Conservation (phyloP, 352 stramenopile species). For the Globisporangium nodosum region DNA sequence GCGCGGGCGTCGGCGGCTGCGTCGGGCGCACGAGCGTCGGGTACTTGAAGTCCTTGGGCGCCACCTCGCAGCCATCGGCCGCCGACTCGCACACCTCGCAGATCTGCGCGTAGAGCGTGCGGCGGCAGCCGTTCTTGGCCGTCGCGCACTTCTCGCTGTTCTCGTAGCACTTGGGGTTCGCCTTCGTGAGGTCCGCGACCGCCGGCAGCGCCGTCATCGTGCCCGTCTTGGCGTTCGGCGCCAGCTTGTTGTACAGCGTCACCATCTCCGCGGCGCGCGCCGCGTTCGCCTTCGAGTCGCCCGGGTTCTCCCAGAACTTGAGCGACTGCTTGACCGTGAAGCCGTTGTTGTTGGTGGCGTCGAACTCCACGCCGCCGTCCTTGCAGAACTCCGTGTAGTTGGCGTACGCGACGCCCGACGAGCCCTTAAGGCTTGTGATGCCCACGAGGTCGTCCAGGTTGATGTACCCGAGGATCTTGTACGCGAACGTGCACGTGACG, state of each 20-base stretch:
- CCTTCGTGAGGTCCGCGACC: slow-evolving; percentile 24
- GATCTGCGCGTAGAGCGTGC: slow-evolving; percentile 55
- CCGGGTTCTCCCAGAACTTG: slow-evolving; percentile 61
- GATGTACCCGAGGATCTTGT: slow-evolving; percentile 52
- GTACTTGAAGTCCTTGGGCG: slow-evolving; percentile 38
- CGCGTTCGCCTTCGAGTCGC: slow-evolving; percentile 32
- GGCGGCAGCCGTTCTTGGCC: slow-evolving; percentile 38
- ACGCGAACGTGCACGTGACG: slow-evolving; percentile 49
- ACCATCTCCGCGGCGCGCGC: slow-evolving; percentile 41
- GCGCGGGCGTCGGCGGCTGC: slow-evolving; percentile 6
- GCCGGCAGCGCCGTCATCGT: slow-evolving; percentile 47
- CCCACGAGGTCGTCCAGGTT: slow-evolving; percentile 71
- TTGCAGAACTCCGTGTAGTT: slow-evolving; percentile 70
- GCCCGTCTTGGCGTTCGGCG: slow-evolving; percentile 20
- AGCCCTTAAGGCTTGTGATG: slow-evolving; percentile 52
- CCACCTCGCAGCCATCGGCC: slow-evolving; percentile 13
- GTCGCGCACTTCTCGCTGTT: slow-evolving; percentile 52
- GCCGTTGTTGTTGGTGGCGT: slow-evolving; percentile 30
- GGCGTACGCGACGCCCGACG: slow-evolving; percentile 25
- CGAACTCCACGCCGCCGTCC: slow-evolving; percentile 56
- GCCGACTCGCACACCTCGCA: slow-evolving; percentile 40
- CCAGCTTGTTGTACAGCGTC: slow-evolving; percentile 46
- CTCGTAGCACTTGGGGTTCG: slow-evolving; percentile 67
- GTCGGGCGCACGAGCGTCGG: slow-evolving; percentile 22
- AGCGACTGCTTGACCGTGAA: slow-evolving; percentile 38